Percentiles rank a stretch among this genome's conserved stretches.
Conservation (phyloP, 2,329 filamentous ascomycete species). For the Ramularia endophylla region DNA sequence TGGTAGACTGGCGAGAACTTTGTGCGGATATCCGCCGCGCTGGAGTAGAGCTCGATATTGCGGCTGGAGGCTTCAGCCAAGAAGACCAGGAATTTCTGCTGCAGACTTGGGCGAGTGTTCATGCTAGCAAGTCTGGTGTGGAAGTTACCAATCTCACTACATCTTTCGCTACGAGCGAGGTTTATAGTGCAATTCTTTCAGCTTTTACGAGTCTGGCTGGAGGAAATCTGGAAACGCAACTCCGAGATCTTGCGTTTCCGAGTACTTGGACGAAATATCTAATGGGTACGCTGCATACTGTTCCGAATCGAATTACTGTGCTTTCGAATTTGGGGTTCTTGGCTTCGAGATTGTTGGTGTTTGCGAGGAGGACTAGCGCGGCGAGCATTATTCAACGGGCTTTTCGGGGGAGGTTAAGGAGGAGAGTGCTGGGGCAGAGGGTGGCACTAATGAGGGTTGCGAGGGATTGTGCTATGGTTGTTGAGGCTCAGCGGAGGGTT, state of each 20-base stretch:
- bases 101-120: slow-evolving; percentile 49
- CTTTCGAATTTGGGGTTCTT: slow-evolving; percentile 54
- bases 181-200: slow-evolving; percentile 55
- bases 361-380: slow-evolving; percentile 45
- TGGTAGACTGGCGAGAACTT: slow-evolving; percentile 53
- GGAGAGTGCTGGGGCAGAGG: not conserved
- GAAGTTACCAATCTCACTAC: slow-evolving; percentile 51
- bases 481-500: slow-evolving; percentile 39
- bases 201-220: not conserved
- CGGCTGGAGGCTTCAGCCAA: not conserved
- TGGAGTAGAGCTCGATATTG: slow-evolving; percentile 1
- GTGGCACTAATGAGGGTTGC: slow-evolving; percentile 36
- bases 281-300: slow-evolving; percentile 31
- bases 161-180: slow-evolving; percentile 50
- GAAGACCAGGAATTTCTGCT: slow-evolving; percentile 37
- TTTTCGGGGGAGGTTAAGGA: slow-evolving; percentile 36
- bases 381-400: slow-evolving; percentile 48
- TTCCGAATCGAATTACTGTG: slow-evolving; percentile 51
- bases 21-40: slow-evolving; percentile 37
- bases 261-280: slow-evolving; percentile 41
- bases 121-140: slow-evolving; percentile 29
- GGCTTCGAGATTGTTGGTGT: slow-evolving; percentile 51
- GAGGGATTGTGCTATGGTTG: slow-evolving; percentile 43
- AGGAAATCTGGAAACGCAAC: slow-evolving; percentile 29
- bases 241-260: slow-evolving; percentile 38